Evolutionary conservation across 495 filamentous ascomycete species (phyloP), one percentile per base, ranked within the genome.

Genomic region (Tetracladium marchalianum): DNA sequence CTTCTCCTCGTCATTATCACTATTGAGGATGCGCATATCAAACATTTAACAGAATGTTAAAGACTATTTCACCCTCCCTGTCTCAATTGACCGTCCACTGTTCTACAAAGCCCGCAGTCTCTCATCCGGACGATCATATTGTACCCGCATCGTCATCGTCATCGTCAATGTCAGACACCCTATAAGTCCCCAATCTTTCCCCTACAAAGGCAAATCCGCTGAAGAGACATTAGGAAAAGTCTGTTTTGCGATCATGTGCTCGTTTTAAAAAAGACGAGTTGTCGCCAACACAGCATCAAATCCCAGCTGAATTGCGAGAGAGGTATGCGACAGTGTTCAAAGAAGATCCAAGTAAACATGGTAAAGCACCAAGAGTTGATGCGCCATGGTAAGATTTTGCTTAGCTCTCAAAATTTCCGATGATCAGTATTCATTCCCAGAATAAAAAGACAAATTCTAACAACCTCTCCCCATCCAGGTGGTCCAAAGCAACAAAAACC

Each of bases 31-130:
- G 3, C 22, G 22, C 7, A 27, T 27, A 7, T 10, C 6, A 43
- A 19, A 10, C 2, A 6, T 41, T 33, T 11, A 13, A 12, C 46
- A 85, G 82, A 73, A 79, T 41, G 76, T 84, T 45, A 74, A 80
- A 19, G 82, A 82, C 4, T 78, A 69, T 62, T 87, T 87, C 57
- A 77, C 80, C n/a, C 61, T 76, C 1, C 57, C 61, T 4, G 82
- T 78, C 6, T 52, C 54, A 9, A 38, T 60, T 1, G 67, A 76
- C 51, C 64, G 73, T 1, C 80, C 81, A 4, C 85, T 78, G 56
- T 59, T 80, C 41, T 85, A 81, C 62, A 62, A 62, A 5, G 71
- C 81, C 9, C 66, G 66, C 8, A 68, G 66, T 13, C 55, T 83
- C 32, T 66, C 77, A 24, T 62, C 76, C 43, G 76, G 80, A 4